Conservation (phyloP, 805 yeast species). For the Zygosaccharomyces bailii region DNA sequence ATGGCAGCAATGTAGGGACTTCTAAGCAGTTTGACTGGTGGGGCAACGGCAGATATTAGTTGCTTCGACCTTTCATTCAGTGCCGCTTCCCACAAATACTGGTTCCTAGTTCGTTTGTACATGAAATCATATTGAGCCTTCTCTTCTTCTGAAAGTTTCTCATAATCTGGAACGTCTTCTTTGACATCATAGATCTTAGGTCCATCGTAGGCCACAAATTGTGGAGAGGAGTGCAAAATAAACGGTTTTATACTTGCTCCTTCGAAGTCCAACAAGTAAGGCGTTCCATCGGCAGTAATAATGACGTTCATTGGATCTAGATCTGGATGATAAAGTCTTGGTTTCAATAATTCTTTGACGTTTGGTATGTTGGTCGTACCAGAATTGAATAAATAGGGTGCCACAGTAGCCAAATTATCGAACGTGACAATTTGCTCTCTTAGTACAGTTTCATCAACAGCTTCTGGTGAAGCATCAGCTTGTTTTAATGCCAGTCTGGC, state of each 20-base stretch:
- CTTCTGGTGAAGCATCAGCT: conserved; percentile 48
- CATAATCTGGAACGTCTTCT: conserved; percentile 71
- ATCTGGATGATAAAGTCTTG: conserved; percentile 77
- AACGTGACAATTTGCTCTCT: conserved; percentile 57
- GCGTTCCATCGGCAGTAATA: conserved; percentile 39
- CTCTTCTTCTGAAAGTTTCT: conserved; percentile 63
- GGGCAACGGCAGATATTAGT: conserved; percentile 74
- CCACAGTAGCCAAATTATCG: conserved; percentile 53
- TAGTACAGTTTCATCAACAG: conserved; percentile 44
- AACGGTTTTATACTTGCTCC: conserved; percentile 78
- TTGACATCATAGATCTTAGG: conserved; percentile 75
- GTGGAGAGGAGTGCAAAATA: conserved; percentile 71
- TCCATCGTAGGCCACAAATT: conserved; percentile 82
- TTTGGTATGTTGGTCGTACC: conserved; percentile 56
- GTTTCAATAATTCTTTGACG: conserved; percentile 57
- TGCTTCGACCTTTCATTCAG: conserved; percentile 62
- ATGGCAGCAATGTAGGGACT: conserved; percentile 59
- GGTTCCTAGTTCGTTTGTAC: conserved; percentile 87
- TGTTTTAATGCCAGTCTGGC: conserved; percentile 52
- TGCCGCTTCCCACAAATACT: conserved; percentile 79
- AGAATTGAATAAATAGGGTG: conserved; percentile 53
- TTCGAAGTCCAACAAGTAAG: conserved; percentile 77
- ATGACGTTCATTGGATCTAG: conserved; percentile 87
- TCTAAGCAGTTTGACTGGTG: conserved; percentile 74
- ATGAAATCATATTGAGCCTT: conserved; percentile 80